Evolutionary conservation across 768 basidiomycete species (phyloP).

Genomic region (Pisolithus marmoratus): DNA sequence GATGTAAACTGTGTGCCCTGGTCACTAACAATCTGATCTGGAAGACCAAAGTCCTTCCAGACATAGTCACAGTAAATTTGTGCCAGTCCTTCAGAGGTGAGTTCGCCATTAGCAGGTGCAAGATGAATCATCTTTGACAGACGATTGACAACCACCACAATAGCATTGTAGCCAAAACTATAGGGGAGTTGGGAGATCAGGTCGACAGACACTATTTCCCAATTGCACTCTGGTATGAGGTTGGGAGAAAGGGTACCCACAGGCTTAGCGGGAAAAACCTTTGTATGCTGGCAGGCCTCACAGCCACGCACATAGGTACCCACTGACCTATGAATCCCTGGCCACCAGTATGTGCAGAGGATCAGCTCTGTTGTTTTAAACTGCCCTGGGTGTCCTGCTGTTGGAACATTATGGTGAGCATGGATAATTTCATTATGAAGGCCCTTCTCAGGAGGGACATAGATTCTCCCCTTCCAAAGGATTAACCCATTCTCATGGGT

Average conservation of each 20-base stretch:
- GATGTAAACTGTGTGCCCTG: slow-evolving; percentile 26
- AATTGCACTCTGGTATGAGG: not conserved
- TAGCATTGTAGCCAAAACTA: not conserved
- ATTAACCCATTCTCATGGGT: no score
- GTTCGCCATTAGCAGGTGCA: not conserved
- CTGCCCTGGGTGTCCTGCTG: no score
- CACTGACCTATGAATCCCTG: no score
- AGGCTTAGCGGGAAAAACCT: not conserved
- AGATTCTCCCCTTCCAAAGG: no score
- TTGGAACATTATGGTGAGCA: no score
- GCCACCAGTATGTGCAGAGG: no score
- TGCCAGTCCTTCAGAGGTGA: slow-evolving; percentile 16
- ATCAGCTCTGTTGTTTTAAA: no score
- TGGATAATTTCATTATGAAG: no score
- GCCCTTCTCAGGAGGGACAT: no score
- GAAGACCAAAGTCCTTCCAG: slow-evolving; percentile 24
- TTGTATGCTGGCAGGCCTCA: not conserved
- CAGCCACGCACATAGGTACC: not conserved
- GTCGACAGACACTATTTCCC: slow-evolving; percentile 2
- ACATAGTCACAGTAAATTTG: slow-evolving; percentile 15
- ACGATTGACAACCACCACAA: not conserved
- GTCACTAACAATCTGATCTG: slow-evolving; percentile 20
- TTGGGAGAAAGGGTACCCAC: not conserved
- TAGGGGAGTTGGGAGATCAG: not conserved
- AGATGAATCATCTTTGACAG: slow-evolving; percentile 4